Evolutionary conservation across 495 filamentous ascomycete genomes (phyloP).

Genomic region (Immersiella caudata): DNA sequence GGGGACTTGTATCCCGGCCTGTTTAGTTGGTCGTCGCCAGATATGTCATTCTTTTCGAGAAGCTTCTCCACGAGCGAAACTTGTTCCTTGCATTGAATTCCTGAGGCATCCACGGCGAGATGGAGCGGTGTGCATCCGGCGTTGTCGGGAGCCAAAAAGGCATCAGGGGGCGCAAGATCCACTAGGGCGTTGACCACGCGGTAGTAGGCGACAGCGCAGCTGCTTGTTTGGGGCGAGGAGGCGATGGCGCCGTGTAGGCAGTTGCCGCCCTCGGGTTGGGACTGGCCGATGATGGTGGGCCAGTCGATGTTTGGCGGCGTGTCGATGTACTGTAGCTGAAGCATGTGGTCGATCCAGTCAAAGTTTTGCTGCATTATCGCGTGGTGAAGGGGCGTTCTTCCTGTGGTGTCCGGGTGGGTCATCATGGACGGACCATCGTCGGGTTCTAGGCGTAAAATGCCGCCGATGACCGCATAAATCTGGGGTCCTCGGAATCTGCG

Average conservation of each 20-base stretch:
- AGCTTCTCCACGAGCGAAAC: not conserved
- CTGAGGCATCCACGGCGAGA: not conserved
- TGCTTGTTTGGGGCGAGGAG: not conserved
- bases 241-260: not conserved
- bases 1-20: not conserved
- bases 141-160: not conserved
- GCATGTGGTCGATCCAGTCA: not conserved
- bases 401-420: not conserved
- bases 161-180: not conserved
- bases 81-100: not conserved
- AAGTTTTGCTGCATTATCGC: not conserved
- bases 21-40: not conserved
- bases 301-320: not conserved
- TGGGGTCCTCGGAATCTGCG: not conserved
- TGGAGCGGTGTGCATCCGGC: not conserved
- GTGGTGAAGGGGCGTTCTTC: not conserved
- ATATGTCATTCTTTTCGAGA: not conserved
- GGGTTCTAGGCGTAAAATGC: not conserved
- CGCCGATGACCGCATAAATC: not conserved
- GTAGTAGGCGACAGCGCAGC: not conserved
- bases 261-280: not conserved
- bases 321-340: not conserved
- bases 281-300: not conserved
- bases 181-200: not conserved
- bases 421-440: not conserved